Evolutionary conservation across 495 filamentous ascomycete species (phyloP).

Genomic region (Astrothelium subdiscretum): DNA sequence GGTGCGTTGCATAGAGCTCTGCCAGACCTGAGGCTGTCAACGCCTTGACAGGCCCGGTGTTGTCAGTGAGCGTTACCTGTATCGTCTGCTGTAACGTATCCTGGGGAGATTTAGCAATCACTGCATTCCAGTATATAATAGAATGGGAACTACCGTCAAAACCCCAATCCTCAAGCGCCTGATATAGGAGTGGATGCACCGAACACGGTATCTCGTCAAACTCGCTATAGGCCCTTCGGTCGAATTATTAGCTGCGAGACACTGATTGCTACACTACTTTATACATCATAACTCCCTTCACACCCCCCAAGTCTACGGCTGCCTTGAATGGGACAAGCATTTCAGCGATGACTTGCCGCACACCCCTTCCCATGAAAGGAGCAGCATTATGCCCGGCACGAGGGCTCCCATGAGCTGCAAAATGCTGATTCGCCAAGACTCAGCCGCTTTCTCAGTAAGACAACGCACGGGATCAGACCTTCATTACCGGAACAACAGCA

Average conservation of each 20-base stretch:
- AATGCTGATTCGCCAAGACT: conserved; percentile 23
- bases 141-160: conserved; percentile 20
- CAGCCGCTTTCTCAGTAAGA: not conserved
- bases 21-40: conserved; percentile 20
- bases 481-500: conserved; percentile 30
- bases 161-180: conserved; percentile 28
- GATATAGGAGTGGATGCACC: conserved; percentile 27
- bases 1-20: conserved; percentile 6
- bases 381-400: conserved; percentile 31
- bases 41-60: conserved; percentile 11
- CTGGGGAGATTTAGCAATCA: not conserved
- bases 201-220: conserved; percentile 30
- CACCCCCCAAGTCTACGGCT: conserved; percentile 30
- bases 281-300: conserved; percentile 31
- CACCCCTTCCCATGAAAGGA: conserved; percentile 30
- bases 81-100: conserved; percentile 32
- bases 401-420: conserved; percentile 29
- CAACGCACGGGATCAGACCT: conserved; percentile 5
- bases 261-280: not conserved
- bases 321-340: conserved; percentile 32
- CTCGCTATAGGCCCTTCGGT: conserved; percentile 26
- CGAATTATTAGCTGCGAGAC: not conserved
- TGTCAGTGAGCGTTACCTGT: conserved; percentile 21
- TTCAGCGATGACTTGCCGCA: conserved; percentile 30
- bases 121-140: not conserved